Base-by-base conservation (phyloP, 768 basidiomycete species). In the Flagelloscypha sp. region DNA sequence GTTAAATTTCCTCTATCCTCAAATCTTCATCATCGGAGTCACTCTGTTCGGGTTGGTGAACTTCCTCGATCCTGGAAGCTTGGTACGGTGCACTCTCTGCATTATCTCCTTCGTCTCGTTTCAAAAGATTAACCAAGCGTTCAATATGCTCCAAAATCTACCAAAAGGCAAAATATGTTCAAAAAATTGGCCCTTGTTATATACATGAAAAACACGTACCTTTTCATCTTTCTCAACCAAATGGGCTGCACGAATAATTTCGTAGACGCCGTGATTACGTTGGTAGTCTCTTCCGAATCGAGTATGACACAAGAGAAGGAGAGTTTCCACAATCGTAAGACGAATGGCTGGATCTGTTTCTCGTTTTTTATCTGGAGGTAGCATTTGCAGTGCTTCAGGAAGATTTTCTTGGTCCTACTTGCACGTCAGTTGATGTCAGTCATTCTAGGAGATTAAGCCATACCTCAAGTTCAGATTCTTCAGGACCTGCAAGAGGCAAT, bases 401-500 rank as follows among this genome's bases (percentile, higher is more conserved):
- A 99, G 69, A 27, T 76, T 77, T 46, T 99, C 95, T 64, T 89
- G 84, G 27, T 88, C 87, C 84, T 94, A 49, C 29, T 40, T 6
- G 16, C 30, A 19, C 17, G 8, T 27, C 3, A n/a, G 8, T 23
- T 25, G 11, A 12, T 18, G 35, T 18, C 1, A 27, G 16, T 23
- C n/a, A n/a, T n/a, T n/a, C n/a, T 7, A 13, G 28, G 21, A 36
- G 17, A 18, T 13, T 13, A 15, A 30, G 16, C 36, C 66, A 35
- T 46, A 87, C 88, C 42, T 97, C 93, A 1, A 94, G 66, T 38
- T 95, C 92, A 41, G 87, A 80, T 57, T 98, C 95, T 57, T 98
- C 95, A 1, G 90, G 84, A 5, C 94, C 93, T 27, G 94, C 90
- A 2, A 99, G 65, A 0, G 95, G 94, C 1, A 93, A 72, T 3